Evolutionary conservation across 192 early-diverging fungal species (phyloP).

Genomic region (Rhizophagus prolifer): DNA sequence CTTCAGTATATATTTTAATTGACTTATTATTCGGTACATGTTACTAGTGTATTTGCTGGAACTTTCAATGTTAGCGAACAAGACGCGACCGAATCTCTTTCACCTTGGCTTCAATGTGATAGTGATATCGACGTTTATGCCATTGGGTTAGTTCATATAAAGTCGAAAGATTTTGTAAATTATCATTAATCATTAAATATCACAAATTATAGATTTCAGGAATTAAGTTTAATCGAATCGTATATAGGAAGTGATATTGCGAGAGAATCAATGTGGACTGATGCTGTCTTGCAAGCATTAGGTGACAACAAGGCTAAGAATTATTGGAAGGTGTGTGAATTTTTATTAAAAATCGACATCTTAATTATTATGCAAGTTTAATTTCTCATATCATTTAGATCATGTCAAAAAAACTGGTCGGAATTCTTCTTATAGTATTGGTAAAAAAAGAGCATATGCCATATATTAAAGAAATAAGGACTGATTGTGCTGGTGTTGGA

Average conservation of each 20-base stretch:
- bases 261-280: conserved; percentile 81
- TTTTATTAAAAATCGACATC: background rate
- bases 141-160: conserved; percentile 54
- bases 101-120: conserved; percentile 60
- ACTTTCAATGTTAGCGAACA: conserved; percentile 93
- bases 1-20: too few species aligned
- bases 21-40: background rate
- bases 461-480: conserved; percentile 62
- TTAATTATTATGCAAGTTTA: background rate
- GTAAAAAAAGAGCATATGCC: conserved; percentile 50
- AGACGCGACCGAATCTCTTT: conserved; percentile 55
- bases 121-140: conserved; percentile 65
- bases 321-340: conserved; percentile 59
- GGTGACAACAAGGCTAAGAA: conserved; percentile 39
- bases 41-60: conserved; percentile 66
- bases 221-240: conserved; percentile 85
- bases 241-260: conserved; percentile 77
- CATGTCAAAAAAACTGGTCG: conserved; percentile 83
- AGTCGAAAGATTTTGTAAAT: background rate
- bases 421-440: conserved; percentile 85
- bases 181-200: conserved; percentile 12
- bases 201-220: conserved; percentile 74
- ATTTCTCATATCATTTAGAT: conserved; percentile 36
- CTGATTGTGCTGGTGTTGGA: conserved; percentile 77
- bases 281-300: conserved; percentile 68